These are phyloP conservation scores for Yamadazyma kitorensis DNA, from an alignment of 805 yeast species.

Conservation along the genomic window DNA sequence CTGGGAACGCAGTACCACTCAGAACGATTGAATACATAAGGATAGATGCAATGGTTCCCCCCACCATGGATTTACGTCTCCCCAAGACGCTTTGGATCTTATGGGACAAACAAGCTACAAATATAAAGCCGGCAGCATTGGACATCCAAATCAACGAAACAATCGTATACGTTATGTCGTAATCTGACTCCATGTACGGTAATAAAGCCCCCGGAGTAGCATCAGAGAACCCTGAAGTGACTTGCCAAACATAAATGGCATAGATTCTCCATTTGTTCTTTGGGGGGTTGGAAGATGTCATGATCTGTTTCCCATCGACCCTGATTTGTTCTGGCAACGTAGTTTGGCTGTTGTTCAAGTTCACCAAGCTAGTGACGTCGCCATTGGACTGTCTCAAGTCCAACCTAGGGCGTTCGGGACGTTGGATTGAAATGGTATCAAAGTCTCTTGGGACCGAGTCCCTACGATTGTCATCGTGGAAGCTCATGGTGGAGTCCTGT, in stretches of 20 bases:
- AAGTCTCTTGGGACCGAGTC: no score
- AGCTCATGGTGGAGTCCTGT: constrained; percentile 3
- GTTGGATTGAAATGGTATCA: not conserved
- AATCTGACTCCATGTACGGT: constrained; percentile 50
- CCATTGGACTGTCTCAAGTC: constrained; percentile 11
- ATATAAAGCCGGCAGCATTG: constrained; percentile 54
- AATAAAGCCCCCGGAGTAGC: constrained; percentile 62
- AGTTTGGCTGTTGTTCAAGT: not conserved
- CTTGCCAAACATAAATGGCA: constrained; percentile 39
- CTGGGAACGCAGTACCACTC: constrained; percentile 48
- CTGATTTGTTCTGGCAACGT: constrained; percentile 2
- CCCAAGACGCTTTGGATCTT: constrained; percentile 41
- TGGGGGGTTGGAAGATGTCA: constrained; percentile 44
- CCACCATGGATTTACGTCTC: constrained; percentile 33
- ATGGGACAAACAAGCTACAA: constrained; percentile 50
- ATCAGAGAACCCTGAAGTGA: constrained; percentile 47
- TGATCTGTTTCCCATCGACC: constrained; percentile 15
- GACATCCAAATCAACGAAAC: constrained; percentile 59
- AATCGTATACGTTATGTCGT: constrained; percentile 46
- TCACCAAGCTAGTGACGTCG: constrained; percentile 7
- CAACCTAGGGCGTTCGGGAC: constrained; percentile 6
- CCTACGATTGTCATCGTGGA: not conserved
- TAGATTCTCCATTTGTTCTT: constrained; percentile 41
- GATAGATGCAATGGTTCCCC: constrained; percentile 34
- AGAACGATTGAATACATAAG: constrained; percentile 46